Conservation (phyloP, 305 asterid species). For the Fraxinus angustifolia region DNA sequence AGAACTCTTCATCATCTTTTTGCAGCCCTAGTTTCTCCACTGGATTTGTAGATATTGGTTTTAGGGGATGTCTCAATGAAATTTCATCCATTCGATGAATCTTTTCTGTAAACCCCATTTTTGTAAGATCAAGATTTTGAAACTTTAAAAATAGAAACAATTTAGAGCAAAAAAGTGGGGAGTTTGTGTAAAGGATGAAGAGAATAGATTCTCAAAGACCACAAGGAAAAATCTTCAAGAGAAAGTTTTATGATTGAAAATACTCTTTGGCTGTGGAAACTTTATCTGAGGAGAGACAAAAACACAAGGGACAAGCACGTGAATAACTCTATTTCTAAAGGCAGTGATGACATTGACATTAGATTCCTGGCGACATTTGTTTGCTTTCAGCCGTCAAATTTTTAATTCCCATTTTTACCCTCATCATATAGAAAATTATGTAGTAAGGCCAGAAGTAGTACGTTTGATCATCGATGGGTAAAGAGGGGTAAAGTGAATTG, state of each 20-base stretch:
- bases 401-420: background rate
- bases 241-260: conserved; percentile 24
- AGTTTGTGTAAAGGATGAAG: background rate
- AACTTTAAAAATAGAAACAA: conserved; percentile 25
- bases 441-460: background rate
- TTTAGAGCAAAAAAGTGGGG: conserved; percentile 13
- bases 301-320: conserved; percentile 44
- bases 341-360: conserved; percentile 15
- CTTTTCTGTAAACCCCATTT: conserved; percentile 45
- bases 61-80: conserved; percentile 28
- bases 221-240: conserved; percentile 29
- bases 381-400: conserved; percentile 35
- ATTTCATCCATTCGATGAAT: conserved; percentile 29
- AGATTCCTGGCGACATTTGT: conserved; percentile 26
- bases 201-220: conserved; percentile 52
- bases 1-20: conserved; percentile 27
- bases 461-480: background rate
- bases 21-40: conserved; percentile 15
- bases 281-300: conserved; percentile 18
- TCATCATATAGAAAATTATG: background rate
- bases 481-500: background rate
- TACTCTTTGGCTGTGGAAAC: conserved; percentile 9
- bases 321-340: conserved; percentile 31
- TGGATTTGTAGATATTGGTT: conserved; percentile 48
- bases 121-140: conserved; percentile 17